Evolutionary conservation across 495 filamentous ascomycete genomes (phyloP).

Genomic region (Xylaria grammica): DNA sequence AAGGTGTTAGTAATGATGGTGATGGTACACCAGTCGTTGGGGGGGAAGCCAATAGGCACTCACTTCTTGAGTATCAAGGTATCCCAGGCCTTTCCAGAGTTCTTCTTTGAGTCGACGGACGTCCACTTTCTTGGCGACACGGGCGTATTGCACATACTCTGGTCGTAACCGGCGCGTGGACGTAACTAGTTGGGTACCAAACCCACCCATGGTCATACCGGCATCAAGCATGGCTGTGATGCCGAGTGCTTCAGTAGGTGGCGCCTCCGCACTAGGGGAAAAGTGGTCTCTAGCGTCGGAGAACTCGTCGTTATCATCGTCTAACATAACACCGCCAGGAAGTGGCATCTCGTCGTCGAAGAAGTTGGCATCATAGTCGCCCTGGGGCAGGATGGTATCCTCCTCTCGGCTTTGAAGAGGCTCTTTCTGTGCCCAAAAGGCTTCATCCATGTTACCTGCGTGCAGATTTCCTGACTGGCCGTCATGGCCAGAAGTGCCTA

Average conservation of each 20-base stretch:
- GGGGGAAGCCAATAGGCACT: no score
- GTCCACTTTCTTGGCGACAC: constrained; percentile 99
- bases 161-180: constrained; percentile 80
- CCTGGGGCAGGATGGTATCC: constrained; percentile 56
- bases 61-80: constrained; percentile 54
- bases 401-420: constrained; percentile 47
- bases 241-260: constrained; percentile 45
- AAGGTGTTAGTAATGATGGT: neutral
- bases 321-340: constrained; percentile 70
- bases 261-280: constrained; percentile 70
- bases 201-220: constrained; percentile 65
- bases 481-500: constrained; percentile 46
- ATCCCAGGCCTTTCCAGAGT: constrained; percentile 88
- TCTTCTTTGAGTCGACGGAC: constrained; percentile 92
- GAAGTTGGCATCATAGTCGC: constrained; percentile 95
- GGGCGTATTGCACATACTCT: constrained; percentile 95
- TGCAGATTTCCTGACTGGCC: constrained; percentile 57
- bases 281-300: constrained; percentile 91
- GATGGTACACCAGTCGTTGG: no score
- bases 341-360: constrained; percentile 93
- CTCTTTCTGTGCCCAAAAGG: constrained; percentile 89
- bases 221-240: constrained; percentile 55
- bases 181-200: constrained; percentile 93
- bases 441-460: constrained; percentile 86
- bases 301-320: constrained; percentile 82